Percentiles rank a stretch among this genome's conserved stretches.
Evolutionary conservation across 441 rosid genomes (phyloP).

Genomic region (Jatropha podagrica): DNA sequence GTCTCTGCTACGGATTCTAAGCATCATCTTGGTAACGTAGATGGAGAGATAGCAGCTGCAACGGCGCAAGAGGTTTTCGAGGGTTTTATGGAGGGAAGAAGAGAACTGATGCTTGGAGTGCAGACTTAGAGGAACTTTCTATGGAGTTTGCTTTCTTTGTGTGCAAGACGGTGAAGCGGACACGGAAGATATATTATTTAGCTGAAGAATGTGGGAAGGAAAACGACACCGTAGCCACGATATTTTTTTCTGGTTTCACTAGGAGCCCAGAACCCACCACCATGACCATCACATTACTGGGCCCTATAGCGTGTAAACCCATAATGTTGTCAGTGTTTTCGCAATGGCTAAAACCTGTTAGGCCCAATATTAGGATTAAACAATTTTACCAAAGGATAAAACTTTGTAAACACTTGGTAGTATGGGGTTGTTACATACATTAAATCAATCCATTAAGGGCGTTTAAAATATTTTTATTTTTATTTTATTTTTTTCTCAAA

Average conservation of each 20-base stretch:
- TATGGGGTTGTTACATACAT: too few relatives aligned
- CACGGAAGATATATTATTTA: neutral
- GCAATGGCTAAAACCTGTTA: too few relatives aligned
- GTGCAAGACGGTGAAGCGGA: conserved; percentile 9
- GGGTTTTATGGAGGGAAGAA: conserved; percentile 8
- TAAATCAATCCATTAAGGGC: too few relatives aligned
- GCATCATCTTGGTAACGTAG: conserved; percentile 47
- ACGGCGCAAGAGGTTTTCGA: neutral
- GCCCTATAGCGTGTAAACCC: neutral
- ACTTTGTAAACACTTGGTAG: too few relatives aligned
- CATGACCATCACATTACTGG: neutral
- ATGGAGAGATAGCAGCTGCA: neutral
- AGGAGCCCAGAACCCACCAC: neutral
- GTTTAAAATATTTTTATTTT: too few relatives aligned
- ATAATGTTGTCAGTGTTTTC: too few relatives aligned
- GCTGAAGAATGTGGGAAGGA: neutral
- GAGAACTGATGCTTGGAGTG: conserved; percentile 14
- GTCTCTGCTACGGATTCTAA: conserved; percentile 92
- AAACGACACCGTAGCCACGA: neutral
- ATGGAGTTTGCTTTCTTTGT: conserved; percentile 8
- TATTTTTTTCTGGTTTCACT: too few relatives aligned
- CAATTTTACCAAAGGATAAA: neutral
- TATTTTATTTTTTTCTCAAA: too few relatives aligned
- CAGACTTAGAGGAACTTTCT: neutral
- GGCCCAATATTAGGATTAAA: neutral